Evolutionary conservation across 1,139 yeast genomes (phyloP), one percentile per base, ranked within the genome.

Genomic region (Sugiyamaella sp.): DNA sequence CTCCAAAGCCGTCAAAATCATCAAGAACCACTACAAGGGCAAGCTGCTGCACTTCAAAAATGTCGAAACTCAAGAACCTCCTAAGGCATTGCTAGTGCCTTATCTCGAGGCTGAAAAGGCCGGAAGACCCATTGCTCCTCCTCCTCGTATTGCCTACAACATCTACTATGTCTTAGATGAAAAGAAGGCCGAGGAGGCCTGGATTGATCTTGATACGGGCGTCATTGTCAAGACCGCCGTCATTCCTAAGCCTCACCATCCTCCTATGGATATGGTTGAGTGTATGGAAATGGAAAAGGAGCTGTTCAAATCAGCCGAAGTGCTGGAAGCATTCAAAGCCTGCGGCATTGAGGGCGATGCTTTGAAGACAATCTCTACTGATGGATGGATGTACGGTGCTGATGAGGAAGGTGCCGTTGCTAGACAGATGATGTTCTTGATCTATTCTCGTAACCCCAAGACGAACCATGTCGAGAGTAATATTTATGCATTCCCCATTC

Each of bases 371-470:
- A 82, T 88, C 66, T 81, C 91, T 85, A 63, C 86, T 86, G 96
- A 89, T 68, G 91, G 95, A 51, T 89, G 96, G 96, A 88, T 88
- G 78, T 88, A 88, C 69, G 96, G 95, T 63, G 85, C 89, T 41
- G 91, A 86, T 68, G 86, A 90, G 84, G 86, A 89, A 84, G 95
- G 90, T 46, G 80, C 85, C 49, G 76, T 83, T 49, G 83, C 83
- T 66, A 78, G 89, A 69, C 76, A 84, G 73, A 74, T 85, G 63
- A 93, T 86, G 74, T 82, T 85, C 70, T 85, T 84, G 74, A 84
- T 86, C 84, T 89, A 89, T 72, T 60, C 66, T 60, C 65, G 71
- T 45, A 65, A 68, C 53, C 80, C 89, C 59, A 82, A 82, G 66
- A 82, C 83, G 57, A 76, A 84, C 66, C 93, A 88, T 69, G 72